These are phyloP conservation scores for Shiraia bambusicola DNA, from an alignment of 2,329 filamentous ascomycete genomes.

Conservation along the genomic window DNA sequence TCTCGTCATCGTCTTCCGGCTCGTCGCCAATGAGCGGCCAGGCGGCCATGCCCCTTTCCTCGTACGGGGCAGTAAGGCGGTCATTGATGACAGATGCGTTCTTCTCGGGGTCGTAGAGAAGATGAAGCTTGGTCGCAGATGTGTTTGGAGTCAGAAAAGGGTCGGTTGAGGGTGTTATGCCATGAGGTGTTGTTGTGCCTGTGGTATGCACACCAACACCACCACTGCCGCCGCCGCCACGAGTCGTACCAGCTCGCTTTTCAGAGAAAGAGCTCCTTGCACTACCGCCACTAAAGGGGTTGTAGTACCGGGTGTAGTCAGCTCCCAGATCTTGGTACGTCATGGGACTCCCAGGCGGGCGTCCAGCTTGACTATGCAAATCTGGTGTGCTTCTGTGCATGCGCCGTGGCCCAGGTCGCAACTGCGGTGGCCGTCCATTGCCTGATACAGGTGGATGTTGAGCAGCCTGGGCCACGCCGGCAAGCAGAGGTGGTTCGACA, in stretches of 20 bases:
- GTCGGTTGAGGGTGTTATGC: constrained; percentile 14
- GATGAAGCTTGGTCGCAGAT: constrained; percentile 29
- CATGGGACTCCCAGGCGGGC: constrained; percentile 19
- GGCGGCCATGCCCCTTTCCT: constrained; percentile 44
- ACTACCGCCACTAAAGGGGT: constrained; percentile 34
- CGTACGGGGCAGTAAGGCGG: constrained; percentile 47
- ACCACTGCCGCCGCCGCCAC: too few relatives aligned
- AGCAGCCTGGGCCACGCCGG: constrained; percentile 2
- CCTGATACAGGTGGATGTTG: constrained; percentile 1
- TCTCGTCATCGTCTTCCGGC: constrained; percentile 56
- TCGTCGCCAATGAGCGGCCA: constrained; percentile 54
- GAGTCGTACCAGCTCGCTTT: constrained; percentile 6
- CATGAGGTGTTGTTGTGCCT: constrained; percentile 18
- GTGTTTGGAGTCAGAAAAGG: constrained; percentile 34
- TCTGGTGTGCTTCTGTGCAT: constrained; percentile 21
- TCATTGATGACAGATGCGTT: constrained; percentile 50
- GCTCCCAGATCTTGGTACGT: constrained; percentile 35
- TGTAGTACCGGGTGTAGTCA: constrained; percentile 43
- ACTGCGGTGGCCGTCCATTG: constrained; percentile 4
- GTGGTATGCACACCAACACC: constrained; percentile 10
- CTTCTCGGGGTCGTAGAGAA: constrained; percentile 27
- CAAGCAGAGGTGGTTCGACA: constrained; percentile 3
- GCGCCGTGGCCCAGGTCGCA: constrained; percentile 16
- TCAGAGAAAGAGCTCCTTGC: constrained; percentile 24
- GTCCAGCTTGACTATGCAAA: constrained; percentile 10